These are phyloP conservation scores for Ophiosphaerella narmari DNA, from an alignment of 2,329 filamentous ascomycete species.

Conservation along the genomic window DNA sequence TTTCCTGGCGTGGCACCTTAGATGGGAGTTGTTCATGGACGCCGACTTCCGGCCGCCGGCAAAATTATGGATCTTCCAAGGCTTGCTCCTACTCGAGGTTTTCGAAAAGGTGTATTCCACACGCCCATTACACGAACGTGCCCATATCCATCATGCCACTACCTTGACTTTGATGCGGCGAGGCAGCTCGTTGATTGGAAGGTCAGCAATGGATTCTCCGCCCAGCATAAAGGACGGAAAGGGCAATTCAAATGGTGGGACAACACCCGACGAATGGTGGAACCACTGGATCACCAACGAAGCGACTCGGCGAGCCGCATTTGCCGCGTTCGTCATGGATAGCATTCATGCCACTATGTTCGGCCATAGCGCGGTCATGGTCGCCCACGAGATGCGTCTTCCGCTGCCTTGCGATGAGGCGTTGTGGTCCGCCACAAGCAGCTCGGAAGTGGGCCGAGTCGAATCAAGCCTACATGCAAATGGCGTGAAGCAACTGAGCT, in stretches of 20 bases:
- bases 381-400: conserved; percentile 90
- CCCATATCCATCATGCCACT: conserved; percentile 95
- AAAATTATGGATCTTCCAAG: conserved; percentile 95
- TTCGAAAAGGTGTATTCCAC: conserved; percentile 99
- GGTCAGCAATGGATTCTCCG: conserved; percentile 82
- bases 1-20: conserved; percentile 89
- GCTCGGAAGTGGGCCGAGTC: conserved; percentile 81
- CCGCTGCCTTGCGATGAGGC: conserved; percentile 91
- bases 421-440: conserved; percentile 88
- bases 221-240: conserved; percentile 71
- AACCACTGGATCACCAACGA: conserved; percentile 95
- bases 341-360: conserved; percentile 98
- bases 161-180: conserved; percentile 94
- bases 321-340: conserved; percentile 93
- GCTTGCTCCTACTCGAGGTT: conserved; percentile 82
- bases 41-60: conserved; percentile 86
- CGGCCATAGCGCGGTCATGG: conserved; percentile 95
- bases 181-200: conserved; percentile 86
- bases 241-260: conserved; percentile 51
- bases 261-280: conserved; percentile 87
- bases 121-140: conserved; percentile 85
- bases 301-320: conserved; percentile 84
- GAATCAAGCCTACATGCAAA: conserved; percentile 80
- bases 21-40: conserved; percentile 96
- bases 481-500: conserved; percentile 82